Conservation (phyloP, 441 rosid genomes). For the Euphorbia celastroides region DNA sequence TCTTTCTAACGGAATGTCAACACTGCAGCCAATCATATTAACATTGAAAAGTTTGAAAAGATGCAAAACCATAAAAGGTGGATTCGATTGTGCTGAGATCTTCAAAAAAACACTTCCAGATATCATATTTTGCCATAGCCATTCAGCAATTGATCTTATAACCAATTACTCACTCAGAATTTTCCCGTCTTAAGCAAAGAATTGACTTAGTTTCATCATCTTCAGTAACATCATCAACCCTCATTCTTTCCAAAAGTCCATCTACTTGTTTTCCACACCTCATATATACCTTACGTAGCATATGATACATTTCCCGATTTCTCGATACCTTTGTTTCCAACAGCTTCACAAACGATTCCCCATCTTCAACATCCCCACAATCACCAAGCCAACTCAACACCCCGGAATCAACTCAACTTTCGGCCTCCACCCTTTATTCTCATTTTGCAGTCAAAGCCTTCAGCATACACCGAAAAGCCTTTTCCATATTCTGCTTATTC, state of each 20-base stretch:
- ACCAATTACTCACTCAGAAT: slow-evolving; percentile 6
- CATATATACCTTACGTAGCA: slow-evolving; percentile 25
- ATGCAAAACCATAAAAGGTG: no score
- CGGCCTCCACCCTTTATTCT: slow-evolving; percentile 38
- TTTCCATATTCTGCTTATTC: slow-evolving; percentile 38
- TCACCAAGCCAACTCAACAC: slow-evolving; percentile 46
- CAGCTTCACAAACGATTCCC: slow-evolving; percentile 32
- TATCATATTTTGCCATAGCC: not conserved
- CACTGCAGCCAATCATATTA: no score
- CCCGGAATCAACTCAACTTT: slow-evolving; percentile 27
- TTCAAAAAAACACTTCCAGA: not conserved
- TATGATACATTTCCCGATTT: slow-evolving; percentile 25
- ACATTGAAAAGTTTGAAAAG: no score
- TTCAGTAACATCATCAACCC: slow-evolving; percentile 18
- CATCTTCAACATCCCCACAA: slow-evolving; percentile 27
- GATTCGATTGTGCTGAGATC: not conserved
- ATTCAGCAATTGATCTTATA: not conserved
- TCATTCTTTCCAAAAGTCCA: slow-evolving; percentile 24
- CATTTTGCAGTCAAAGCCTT: slow-evolving; percentile 36
- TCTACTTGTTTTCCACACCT: slow-evolving; percentile 32
- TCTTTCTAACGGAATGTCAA: no score
- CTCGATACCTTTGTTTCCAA: slow-evolving; percentile 25
- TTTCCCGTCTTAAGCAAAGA: slow-evolving; percentile 17
- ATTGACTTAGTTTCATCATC: slow-evolving; percentile 26
- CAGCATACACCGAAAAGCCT: slow-evolving; percentile 41